These are phyloP conservation scores for Colletotrichum noveboracense DNA, from an alignment of 2,329 filamentous ascomycete genomes.

Conservation along the genomic window DNA sequence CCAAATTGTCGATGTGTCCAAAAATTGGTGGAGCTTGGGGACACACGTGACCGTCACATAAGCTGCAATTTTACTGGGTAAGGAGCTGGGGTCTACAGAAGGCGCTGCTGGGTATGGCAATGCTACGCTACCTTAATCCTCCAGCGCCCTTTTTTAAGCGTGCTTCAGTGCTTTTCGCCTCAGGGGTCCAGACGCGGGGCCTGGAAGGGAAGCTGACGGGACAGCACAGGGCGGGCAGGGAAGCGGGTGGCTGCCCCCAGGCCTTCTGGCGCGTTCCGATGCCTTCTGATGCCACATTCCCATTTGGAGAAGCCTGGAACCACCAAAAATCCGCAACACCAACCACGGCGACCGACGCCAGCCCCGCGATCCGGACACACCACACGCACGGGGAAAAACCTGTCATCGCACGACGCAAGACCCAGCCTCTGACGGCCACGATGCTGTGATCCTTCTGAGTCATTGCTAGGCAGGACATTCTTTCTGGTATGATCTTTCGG, in stretches of 20 bases:
- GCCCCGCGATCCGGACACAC: not conserved
- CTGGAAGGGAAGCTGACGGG: not conserved
- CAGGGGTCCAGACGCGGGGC: constrained; percentile 5
- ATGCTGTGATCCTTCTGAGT: constrained; percentile 5
- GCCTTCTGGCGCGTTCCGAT: constrained; percentile 17
- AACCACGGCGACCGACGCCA: not conserved
- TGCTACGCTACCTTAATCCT: not conserved
- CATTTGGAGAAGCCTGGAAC: not conserved
- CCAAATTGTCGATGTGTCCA: constrained; percentile 51
- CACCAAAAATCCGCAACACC: not conserved
- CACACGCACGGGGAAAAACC: not conserved
- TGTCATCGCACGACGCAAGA: not conserved
- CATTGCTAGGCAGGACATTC: not conserved
- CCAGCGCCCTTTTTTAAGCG: not conserved
- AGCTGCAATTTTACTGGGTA: not conserved
- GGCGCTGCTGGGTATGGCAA: not conserved
- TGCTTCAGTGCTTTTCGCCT: not conserved
- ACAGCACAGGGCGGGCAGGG: not conserved
- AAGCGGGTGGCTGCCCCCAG: constrained; percentile 12
- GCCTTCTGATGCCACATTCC: constrained; percentile 16
- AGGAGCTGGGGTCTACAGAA: not conserved
- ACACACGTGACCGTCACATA: constrained; percentile 33
- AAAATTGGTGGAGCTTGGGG: constrained; percentile 34
- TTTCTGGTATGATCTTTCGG: constrained; percentile 16
- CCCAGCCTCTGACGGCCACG: not conserved